Base-by-base conservation (phyloP, 2,329 filamentous ascomycete genomes). In the Phialophora tarda region DNA sequence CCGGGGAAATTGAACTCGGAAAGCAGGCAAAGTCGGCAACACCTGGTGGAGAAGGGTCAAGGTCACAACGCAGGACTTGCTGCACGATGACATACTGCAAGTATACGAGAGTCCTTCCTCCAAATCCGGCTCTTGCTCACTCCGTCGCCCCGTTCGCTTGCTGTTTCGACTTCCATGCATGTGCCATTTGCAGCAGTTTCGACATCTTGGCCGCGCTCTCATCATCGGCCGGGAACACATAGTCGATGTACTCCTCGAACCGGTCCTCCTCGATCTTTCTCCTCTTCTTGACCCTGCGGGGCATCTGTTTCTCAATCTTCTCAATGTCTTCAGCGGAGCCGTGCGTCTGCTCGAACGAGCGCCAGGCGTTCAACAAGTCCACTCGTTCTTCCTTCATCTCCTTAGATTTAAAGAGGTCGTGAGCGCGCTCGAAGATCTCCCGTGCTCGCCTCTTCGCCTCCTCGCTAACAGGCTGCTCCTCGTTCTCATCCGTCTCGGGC, bases 191-290 rank as follows among this genome's bases (percentile, higher is more conserved):
- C 80, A 97, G 82, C 77, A 98, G 83, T 77, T 91, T 92, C 59
- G 91, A 91, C 78, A 97, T 82, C 74, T 91, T 93, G 72, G 90
- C 90, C 63, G 90, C 90, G 76, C 92, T 90, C 80, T 92, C 88
- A 78, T 97, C 93, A 81, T 98, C 95, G 4, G 92, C 93, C 0
- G 95, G 95, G 87, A 99, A 99, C 38, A 99, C 87, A 74, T 96
- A 98, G 78, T 98, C 95, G 80, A 95, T 87, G 78, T 97, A 98
- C 81, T 99, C 95, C 84, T 99, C 93, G 82, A 92, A 97, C 44
- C 88, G 89, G 77, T 95, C 93, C 79, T 97, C 94, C 76, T 96
- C 93, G 77, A 97, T 80, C 85, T 89, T 92, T 78, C 95, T 89
- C 59, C 71, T 66, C 84, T 95, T 94, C 88, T 97, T 98, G 75